Evolutionary conservation across 768 basidiomycete species (phyloP), one percentile per base, ranked within the genome.

Genomic region (Clitopilus passeckerianus): DNA sequence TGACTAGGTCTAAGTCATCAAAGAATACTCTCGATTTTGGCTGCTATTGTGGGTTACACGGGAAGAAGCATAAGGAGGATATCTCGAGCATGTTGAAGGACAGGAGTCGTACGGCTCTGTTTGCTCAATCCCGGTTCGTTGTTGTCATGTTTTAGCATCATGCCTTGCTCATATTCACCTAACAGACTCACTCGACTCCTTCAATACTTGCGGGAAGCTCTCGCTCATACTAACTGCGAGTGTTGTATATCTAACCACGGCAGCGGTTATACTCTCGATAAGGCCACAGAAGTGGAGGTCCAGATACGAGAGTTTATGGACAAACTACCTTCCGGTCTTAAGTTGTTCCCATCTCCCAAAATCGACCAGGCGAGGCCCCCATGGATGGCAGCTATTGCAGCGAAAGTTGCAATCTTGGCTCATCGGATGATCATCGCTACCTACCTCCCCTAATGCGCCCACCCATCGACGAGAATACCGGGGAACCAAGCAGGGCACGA

Each of bases 371-470:
- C 74, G 9, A 74, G 84, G 30, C 66, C 53, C 76, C 77, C 10
- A 82, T 87, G 65, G 78, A 80, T 41, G 82, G 81, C 71, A 85
- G 56, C 57, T 30, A 23, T 67, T 0, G 67, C 67, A 4, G 64
- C 65, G 0, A 64, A 89, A 63, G 71, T 91, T 54, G 77, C 79
- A 0, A 79, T 89, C 46, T 75, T 82, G 55, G 84, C 85, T 5
- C 79, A 89, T 63, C 72, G 83, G 37, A 67, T 91, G 56, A 74
- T 89, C 57, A 72, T 90, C 62, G 84, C 83, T 70, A 73, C 83
- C 6, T 91, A 86, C 67, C 67, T 84, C n/a, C 90, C 90, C 89
- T 90, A 70, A 70, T 90, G 60, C 74, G 77, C 2, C 65, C 66
- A 8, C 53, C 64, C 0, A 35, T 56, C 20, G 61, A 58, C 34